Base-by-base conservation (phyloP, 2,329 filamentous ascomycete species). In the Decorospora gaudefroyi region DNA sequence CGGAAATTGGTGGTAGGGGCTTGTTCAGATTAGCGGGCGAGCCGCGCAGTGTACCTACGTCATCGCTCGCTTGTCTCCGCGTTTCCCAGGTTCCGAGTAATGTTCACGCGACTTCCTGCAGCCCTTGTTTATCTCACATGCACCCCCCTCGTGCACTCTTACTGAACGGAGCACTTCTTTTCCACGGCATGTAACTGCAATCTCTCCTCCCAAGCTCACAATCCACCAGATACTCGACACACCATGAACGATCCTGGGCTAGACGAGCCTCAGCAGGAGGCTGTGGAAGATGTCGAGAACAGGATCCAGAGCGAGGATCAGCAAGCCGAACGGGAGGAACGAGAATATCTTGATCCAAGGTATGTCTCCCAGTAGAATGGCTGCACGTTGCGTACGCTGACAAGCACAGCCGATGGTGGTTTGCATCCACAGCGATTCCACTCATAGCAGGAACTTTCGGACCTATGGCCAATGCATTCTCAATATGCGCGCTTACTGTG, bases 391-490 rank as follows among this genome's bases (percentile, higher is more conserved):
- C 18, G 25, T 31, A 28, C 18, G 27, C 47, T 59, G 34, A 63
- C 29, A n/a, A 10, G 12, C 9, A 5, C 30, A 76, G 74, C 57
- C 73, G 75, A 42, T 84, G 80, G 79, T 84, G 81, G 81, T 79
- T 83, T 57, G 79, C 80, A 2, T 80, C 77, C 13, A 83, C 81
- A 6, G 78, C 75, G 21, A 78, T 77, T 55, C 81, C 81, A 10
- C 68, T 84, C 3, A 69, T 82, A 23, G 81, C 80, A 3, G 72
- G 72, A 30, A 80, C 78, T 0, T 78, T 80, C 54, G 78, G 78
- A 0, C 78, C 78, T 2, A 77, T 80, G 66, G 77, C 78, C 5
- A 80, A 75, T 42, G 76, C 77, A 0, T 80, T 80, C 57, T 78
- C 71, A 40, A 73, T 81, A 33, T 80, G 77, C 52, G 80, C 80